Evolutionary conservation across 306 rosid genomes (phyloP), one percentile per base, ranked within the genome.

Genomic region (Benincasa hispida): DNA sequence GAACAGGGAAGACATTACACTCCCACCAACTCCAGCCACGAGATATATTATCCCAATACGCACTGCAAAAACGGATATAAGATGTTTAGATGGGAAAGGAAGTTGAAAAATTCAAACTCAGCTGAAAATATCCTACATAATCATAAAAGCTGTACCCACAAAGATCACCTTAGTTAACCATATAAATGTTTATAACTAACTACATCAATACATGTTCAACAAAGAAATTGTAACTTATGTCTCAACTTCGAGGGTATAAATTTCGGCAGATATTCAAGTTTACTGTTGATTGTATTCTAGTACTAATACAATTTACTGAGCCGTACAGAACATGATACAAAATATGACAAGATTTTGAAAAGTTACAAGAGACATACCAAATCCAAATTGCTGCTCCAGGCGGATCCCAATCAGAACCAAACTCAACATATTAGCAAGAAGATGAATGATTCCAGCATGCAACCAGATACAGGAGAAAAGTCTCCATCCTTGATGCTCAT

Each of bases 341-440:
- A 19, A 4, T 54, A 1, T 8, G 4, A 54, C 12, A 28, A 13
- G 25, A 5, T 63, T 9, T 63, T 8, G 59, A 39, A 39, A 37
- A 42, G 24, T 59, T 8, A 57, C 27, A 8, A 22, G 34, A 10
- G 54, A 58, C 68, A 56, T 83, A 86, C 89, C 82, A 47, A 86
- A 86, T 28, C 89, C 87, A 22, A 86, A 86, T 75, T 86, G 89
- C 65, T 86, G 89, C 47, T 86, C 89, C 6, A 83, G 89, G 74
- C 87, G 89, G 67, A 86, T 83, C 22, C 89, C 89, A 21, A 86
- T 86, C 55, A 86, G 72, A 75, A 81, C 66, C 80, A 86, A 70
- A 81, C 89, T 86, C 77, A 86, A 70, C 89, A 86, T 83, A 81
- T 86, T 86, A 4, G 82, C 87, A 50, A 86, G 84, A 76, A 86